Conservation (phyloP, 495 filamentous ascomycete genomes). For the Friedmanniomyces endolithicus region DNA sequence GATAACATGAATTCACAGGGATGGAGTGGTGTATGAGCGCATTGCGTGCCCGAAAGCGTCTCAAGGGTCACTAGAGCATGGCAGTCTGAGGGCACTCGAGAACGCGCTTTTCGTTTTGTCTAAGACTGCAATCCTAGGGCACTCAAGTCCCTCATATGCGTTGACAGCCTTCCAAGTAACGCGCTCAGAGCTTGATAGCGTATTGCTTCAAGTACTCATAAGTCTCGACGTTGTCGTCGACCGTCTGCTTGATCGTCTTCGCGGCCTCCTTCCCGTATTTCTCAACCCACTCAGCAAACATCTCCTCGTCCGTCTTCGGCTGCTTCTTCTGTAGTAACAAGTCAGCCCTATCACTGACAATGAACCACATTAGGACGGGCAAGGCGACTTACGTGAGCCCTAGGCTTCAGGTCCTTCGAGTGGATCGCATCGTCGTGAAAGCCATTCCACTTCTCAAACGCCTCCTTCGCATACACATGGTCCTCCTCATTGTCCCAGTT, state of each 20-base stretch:
- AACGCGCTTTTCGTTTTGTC: no score
- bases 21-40: no score
- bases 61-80: no score
- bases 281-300: conserved; percentile 65
- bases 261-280: conserved; percentile 72
- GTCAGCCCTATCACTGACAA: conserved; percentile 6
- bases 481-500: conserved; percentile 64
- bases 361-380: background rate
- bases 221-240: conserved; percentile 66
- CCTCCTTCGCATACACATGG: conserved; percentile 47
- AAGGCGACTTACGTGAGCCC: conserved; percentile 62
- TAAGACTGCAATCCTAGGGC: no score
- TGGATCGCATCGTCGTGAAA: conserved; percentile 91
- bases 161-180: background rate
- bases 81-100: no score
- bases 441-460: conserved; percentile 91
- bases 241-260: conserved; percentile 59
- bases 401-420: conserved; percentile 57
- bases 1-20: no score
- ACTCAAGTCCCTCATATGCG: background rate
- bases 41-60: no score
- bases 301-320: conserved; percentile 52
- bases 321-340: conserved; percentile 38
- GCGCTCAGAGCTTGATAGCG: conserved; percentile 46
- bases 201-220: conserved; percentile 90